Base-by-base conservation (phyloP, 2,329 filamentous ascomycete species). In the Lachnellula willkommii region DNA sequence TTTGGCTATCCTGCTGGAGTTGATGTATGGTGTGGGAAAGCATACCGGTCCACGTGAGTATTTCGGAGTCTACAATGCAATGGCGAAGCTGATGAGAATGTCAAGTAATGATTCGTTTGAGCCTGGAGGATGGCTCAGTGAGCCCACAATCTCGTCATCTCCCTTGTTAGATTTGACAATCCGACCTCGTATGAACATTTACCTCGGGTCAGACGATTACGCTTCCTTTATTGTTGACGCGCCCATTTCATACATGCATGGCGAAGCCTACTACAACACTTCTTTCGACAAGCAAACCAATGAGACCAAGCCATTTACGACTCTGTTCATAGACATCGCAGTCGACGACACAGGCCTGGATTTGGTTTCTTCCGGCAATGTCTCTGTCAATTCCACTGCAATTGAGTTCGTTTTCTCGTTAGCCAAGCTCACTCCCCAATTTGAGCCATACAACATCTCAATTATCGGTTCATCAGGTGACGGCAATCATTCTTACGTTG, bases 1-100 rank as follows among this genome's bases (percentile, higher is more conserved):
- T 70, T 73, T 58, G 71, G 72, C 46, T 71, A 71, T 47, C 71
- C 72, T n/a, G 63, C 71, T 39, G 73, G 74, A 5, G 73, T 77
- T 12, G 72, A 75, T 49, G 71, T 74, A 36, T 77, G 75, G 75
- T 64, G 75, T 62, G 75, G 75, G 6, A 77, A 77, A 58, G 74
- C 75, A 12, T 77, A 76, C 60, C 64, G 64, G 15, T 58, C 68
- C 17, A 70, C 67, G 67, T 74, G 64, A 65, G 68, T 60, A 50
- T 24, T 3, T 24, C 22, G 22, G 22, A 24, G 22, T 24, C 22
- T 24, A 24, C 22, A 24, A 24, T 24, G 22, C 22, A 24, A 24
- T 24, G 22, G n/a, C 42, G 37, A 40, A 50, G 42, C n/a, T 45
- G 32, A 53, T 51, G 22, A 24, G 22, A 5, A 56, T 54, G 5